These are phyloP conservation scores for Blastobotrys ciferrii DNA, from an alignment of 1,139 yeast species.

Conservation along the genomic window DNA sequence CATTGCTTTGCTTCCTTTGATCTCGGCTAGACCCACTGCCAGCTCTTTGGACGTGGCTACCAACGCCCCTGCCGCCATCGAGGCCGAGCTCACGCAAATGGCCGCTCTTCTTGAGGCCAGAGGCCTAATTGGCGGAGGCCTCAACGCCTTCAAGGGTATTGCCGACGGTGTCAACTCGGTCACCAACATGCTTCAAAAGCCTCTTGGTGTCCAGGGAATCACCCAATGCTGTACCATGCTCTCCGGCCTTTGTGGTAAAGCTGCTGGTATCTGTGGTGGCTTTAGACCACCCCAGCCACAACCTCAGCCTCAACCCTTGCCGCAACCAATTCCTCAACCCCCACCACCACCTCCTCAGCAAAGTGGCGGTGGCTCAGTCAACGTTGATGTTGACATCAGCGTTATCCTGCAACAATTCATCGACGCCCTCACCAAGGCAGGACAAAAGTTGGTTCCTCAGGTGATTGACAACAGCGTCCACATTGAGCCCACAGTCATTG, in stretches of 20 bases:
- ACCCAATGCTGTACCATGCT: background rate
- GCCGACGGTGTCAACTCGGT: background rate
- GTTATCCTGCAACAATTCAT: background rate
- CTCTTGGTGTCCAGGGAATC: background rate
- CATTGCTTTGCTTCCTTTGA: background rate
- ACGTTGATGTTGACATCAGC: background rate
- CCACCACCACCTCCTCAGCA: background rate
- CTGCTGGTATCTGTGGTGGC: background rate
- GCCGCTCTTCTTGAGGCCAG: background rate
- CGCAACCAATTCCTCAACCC: background rate
- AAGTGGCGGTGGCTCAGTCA: too few relatives aligned
- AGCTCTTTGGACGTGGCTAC: background rate
- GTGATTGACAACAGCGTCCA: constrained; percentile 4
- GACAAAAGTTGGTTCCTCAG: background rate
- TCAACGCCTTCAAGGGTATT: background rate
- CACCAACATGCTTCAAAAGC: constrained; percentile 1
- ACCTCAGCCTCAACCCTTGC: background rate
- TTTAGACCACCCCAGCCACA: background rate
- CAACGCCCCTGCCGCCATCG: background rate
- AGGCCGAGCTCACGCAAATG: background rate
- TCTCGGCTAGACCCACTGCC: background rate
- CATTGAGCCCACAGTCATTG: background rate
- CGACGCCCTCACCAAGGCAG: background rate
- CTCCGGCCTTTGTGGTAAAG: background rate
- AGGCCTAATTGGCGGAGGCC: background rate